Evolutionary conservation across 1,139 yeast genomes (phyloP), one percentile per base, ranked within the genome.

Genomic region (Hyphopichia pseudoburtonii): DNA sequence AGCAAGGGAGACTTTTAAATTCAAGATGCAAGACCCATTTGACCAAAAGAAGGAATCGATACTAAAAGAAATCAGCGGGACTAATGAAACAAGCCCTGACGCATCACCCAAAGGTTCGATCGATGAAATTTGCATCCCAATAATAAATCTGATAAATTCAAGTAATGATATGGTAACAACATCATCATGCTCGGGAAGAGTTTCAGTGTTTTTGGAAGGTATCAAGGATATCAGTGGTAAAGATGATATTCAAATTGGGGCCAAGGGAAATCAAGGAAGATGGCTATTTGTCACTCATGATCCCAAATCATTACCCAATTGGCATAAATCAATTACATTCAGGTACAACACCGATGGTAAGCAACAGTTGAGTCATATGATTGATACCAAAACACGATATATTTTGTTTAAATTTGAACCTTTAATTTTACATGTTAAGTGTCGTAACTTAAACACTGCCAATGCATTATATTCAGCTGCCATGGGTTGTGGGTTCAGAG

Each of bases 231-330:
- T 41, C 21, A 47, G 44, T 3, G 37, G 36, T 45, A n/a, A 26
- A 0, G 49, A 50, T 1, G 57, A 48, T 19, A 42, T 50, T 6
- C 78, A 79, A 50, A 73, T 83, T 10, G 94, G 95, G 2, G 86
- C 94, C n/a, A 87, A 87, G 52, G 96, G 96, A 3, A 76, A 80
- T 38, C 86, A 88, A 34, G 96, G 96, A 0, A 72, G 71, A 41
- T 87, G 96, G 96, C 52, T 86, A n/a, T 87, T 78, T 62, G 88
- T 87, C 2, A 79, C 88, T 0, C 96, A 87, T 54, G 79, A 82
- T 32, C 66, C 73, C 2, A 47, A 52, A 2, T 64, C 73, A 10
- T 63, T 85, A n/a, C 48, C 54, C 1, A 52, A 62, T 8, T 83
- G 92, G 92, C 66, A 76, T 56, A 50, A 61, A 7, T 33, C 47